Percentiles rank a stretch among this genome's conserved stretches.
Evolutionary conservation across 2,329 filamentous ascomycete genomes (phyloP).

Genomic region (Paecilomyces variotii): DNA sequence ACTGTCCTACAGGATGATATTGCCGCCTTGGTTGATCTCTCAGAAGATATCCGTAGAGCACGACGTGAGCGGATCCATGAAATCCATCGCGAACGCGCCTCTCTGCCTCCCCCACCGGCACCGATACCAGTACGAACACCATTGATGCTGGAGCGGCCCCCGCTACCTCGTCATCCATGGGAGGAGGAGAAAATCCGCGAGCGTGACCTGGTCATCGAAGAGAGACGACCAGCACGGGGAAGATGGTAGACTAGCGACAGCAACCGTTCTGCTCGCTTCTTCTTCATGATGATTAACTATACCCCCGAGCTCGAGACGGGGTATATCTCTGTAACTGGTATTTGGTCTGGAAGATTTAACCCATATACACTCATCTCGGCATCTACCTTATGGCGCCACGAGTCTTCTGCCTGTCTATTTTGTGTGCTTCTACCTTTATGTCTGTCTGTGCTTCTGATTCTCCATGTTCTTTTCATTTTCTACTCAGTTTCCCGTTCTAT

Average conservation of each 20-base stretch:
- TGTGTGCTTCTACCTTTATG: neutral
- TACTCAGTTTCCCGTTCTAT: neutral
- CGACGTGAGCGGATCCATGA: constrained; percentile 52
- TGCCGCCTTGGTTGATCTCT: constrained; percentile 70
- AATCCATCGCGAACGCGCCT: constrained; percentile 43
- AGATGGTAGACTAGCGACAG: constrained; percentile 1
- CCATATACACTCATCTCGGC: neutral
- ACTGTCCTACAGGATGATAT: constrained; percentile 64
- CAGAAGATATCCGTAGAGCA: constrained; percentile 69
- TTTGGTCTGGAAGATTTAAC: neutral
- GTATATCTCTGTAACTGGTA: neutral
- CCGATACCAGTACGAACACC: constrained; percentile 8
- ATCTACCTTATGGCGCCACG: neutral
- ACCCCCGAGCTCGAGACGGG: neutral
- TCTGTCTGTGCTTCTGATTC: neutral
- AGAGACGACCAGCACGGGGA: constrained; percentile 7
- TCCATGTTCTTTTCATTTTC: neutral
- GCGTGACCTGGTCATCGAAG: constrained; percentile 17
- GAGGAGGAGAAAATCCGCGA: constrained; percentile 17
- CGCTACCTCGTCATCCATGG: constrained; percentile 12
- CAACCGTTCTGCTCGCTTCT: neutral
- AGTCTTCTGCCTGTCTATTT: neutral
- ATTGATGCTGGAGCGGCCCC: constrained; percentile 9
- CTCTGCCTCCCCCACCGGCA: constrained; percentile 13
- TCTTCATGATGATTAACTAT: neutral